Evolutionary conservation across 768 basidiomycete species (phyloP).

Genomic region (Collybia mongolica): DNA sequence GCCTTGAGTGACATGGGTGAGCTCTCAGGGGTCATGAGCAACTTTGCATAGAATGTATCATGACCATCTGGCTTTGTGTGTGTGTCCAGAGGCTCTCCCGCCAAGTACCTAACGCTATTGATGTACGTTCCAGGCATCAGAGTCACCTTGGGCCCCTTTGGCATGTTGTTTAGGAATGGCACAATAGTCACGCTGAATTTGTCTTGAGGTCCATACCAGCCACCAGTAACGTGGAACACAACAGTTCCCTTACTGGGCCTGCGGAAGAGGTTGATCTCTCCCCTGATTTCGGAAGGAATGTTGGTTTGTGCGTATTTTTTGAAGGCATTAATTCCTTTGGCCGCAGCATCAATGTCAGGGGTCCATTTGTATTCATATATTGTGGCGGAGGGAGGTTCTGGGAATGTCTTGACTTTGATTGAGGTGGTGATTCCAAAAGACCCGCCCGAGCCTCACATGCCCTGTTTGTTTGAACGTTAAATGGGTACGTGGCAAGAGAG

Average conservation of each 20-base stretch:
- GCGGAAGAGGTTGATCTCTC: constrained; percentile 20
- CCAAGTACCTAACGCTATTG: constrained; percentile 8
- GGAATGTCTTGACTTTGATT: constrained; percentile 16
- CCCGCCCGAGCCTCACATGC: constrained; percentile 17
- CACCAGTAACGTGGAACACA: constrained; percentile 27
- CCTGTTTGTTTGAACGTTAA: constrained; percentile 5
- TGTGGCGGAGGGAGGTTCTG: constrained; percentile 13
- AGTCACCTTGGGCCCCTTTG: neutral
- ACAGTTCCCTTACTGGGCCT: constrained; percentile 26
- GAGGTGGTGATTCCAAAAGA: constrained; percentile 21
- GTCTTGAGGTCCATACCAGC: constrained; percentile 14
- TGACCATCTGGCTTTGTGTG: constrained; percentile 12
- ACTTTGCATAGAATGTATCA: constrained; percentile 34
- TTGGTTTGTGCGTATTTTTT: constrained; percentile 31
- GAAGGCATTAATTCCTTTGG: constrained; percentile 29
- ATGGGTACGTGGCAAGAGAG: neutral
- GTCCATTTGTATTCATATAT: constrained; percentile 34
- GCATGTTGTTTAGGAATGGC: constrained; percentile 13
- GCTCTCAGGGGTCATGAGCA: constrained; percentile 27
- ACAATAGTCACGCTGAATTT: constrained; percentile 10
- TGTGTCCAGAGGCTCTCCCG: constrained; percentile 20
- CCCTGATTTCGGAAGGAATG: constrained; percentile 33
- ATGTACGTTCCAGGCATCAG: constrained; percentile 16
- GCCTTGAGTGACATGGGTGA: constrained; percentile 28
- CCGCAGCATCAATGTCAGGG: constrained; percentile 26